These are phyloP conservation scores for Rhynchospora pubera DNA, from an alignment of 176 grass and related monocot species.

Conservation along the genomic window DNA sequence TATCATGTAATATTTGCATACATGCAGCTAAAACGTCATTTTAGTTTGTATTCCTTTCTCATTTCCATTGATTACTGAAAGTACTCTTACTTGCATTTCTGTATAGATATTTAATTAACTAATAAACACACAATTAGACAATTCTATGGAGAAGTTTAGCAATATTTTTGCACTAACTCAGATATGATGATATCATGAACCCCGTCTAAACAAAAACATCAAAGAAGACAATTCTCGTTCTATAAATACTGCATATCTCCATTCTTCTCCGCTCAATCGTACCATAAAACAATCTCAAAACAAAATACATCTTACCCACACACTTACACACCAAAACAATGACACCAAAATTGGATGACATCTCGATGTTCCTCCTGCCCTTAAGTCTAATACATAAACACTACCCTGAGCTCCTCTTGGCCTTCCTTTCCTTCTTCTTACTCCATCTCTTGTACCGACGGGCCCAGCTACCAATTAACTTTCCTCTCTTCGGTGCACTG, in stretches of 20 bases:
- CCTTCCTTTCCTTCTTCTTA: constrained; percentile 41
- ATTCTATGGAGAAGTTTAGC: neutral
- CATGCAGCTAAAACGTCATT: neutral
- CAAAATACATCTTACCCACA: constrained; percentile 5
- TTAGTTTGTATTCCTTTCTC: neutral
- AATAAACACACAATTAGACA: neutral
- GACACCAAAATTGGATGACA: neutral
- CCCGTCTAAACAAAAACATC: neutral
- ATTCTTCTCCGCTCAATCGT: neutral
- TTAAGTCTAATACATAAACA: neutral
- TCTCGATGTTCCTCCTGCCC: neutral
- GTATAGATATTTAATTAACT: too few relatives aligned
- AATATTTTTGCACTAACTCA: neutral
- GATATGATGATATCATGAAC: neutral
- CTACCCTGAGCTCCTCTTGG: constrained; percentile 51
- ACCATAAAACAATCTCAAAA: neutral
- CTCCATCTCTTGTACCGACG: constrained; percentile 29
- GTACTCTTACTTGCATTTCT: neutral
- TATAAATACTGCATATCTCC: neutral
- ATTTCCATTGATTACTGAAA: neutral
- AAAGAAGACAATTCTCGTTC: neutral
- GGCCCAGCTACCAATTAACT: constrained; percentile 39
- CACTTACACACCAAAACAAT: neutral
- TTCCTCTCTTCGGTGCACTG: constrained; percentile 52
- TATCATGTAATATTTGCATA: neutral